Conservation (phyloP, 768 basidiomycete genomes). For the Boletus pseudopeckii region DNA sequence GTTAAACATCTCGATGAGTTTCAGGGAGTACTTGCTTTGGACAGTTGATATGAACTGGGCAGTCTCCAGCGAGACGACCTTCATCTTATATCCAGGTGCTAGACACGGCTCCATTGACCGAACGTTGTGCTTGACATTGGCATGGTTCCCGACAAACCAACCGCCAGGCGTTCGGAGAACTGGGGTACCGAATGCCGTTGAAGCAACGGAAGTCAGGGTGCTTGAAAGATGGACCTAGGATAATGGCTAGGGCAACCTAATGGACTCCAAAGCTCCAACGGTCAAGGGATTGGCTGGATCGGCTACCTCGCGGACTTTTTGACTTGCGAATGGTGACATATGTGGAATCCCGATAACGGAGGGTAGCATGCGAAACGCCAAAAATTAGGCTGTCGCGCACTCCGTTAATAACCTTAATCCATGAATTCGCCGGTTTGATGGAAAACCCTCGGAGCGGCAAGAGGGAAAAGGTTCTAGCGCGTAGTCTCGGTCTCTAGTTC, state of each 20-base stretch:
- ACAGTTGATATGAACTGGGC: not conserved
- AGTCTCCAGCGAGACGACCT: not conserved
- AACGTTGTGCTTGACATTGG: conserved; percentile 10
- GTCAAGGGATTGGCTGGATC: not conserved
- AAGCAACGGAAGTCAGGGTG: not conserved
- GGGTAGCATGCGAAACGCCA: not conserved
- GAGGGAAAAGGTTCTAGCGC: not conserved
- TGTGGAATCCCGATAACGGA: not conserved
- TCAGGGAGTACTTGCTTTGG: not conserved
- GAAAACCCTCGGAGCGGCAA: not conserved
- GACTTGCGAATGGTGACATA: not conserved
- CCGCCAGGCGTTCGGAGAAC: conserved; percentile 8
- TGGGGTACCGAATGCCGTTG: not conserved
- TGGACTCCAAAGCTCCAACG: conserved; percentile 3
- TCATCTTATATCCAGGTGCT: conserved; percentile 12
- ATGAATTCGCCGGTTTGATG: not conserved
- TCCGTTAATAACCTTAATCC: not conserved
- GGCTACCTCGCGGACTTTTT: not conserved
- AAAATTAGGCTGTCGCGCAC: not conserved
- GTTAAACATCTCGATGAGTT: conserved; percentile 11
- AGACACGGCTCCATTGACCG: conserved; percentile 1
- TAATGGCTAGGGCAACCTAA: not conserved
- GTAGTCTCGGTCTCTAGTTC: not conserved
- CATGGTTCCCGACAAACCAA: conserved; percentile 15
- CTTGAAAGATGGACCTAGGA: not conserved